phyloP scores from a whole-genome alignment of 352 stramenopile genomes.

The Globisporangium nunn region DNA sequence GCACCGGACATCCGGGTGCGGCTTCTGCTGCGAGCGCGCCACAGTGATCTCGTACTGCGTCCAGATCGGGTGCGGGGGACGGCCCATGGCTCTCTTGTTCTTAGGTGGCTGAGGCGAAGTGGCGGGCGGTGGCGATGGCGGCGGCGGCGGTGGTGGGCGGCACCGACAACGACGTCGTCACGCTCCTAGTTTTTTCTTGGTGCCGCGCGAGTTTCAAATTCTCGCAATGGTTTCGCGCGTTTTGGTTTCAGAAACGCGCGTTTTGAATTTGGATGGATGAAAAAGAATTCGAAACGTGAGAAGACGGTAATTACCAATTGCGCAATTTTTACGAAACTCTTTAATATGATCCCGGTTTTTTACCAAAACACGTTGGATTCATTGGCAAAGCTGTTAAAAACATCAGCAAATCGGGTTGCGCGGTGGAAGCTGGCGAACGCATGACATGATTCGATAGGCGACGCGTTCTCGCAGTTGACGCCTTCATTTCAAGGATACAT shows the following conservation, averaged over 20 bases:
- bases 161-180: background rate
- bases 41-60: background rate
- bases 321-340: no score
- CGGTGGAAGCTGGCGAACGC: no score
- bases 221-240: background rate
- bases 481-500: no score
- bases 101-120: background rate
- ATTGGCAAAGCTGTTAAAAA: no score
- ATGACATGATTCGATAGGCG: no score
- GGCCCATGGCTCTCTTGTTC: background rate
- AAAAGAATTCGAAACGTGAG: no score
- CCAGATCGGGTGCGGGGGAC: background rate
- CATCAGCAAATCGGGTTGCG: no score
- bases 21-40: background rate
- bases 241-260: background rate
- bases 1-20: background rate
- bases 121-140: background rate
- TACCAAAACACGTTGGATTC: no score
- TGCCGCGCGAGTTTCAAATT: background rate
- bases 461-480: no score
- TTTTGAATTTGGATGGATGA: conserved; percentile 1
- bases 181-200: background rate
- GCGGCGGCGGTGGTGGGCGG: no score
- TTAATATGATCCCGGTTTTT: no score
- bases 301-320: no score